Evolutionary conservation across 768 basidiomycete genomes (phyloP), one percentile per base, ranked within the genome.

Genomic region (Kwoniella europaea): DNA sequence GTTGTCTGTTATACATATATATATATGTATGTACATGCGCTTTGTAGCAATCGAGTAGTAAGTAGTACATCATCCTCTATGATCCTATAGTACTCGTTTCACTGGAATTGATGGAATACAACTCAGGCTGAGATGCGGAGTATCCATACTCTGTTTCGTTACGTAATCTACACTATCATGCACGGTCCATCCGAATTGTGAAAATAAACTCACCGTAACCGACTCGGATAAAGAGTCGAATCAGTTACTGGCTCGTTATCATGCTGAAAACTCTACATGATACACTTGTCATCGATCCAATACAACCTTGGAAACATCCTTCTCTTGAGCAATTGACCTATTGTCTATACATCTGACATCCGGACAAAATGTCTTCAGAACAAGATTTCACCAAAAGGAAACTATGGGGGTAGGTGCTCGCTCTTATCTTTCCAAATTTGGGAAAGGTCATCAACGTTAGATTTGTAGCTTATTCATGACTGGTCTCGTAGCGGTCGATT

Each of bases 401-500:
- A 66, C 62, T 79, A 65, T 79, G 78, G 78, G 78, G 78, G 78
- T 77, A 63, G 67, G 78, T 65, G 16, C 35, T 15, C 53, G n/a
- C 57, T 24, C 7, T 46, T 18, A 46, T 24, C 22, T 18, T 63
- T 29, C 24, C 22, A 2, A 22, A n/a, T 15, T 16, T 20, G 24
- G 13, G 13, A 35, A 35, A 7, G 6, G 35, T 35, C 35, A 9
- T 35, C 35, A 4, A 35, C 35, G 35, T 35, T 35, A 35, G 29
- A 4, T 20, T 3, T 50, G 24, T 16, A 65, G 55, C 57, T 67
- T 46, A 71, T 50, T 50, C n/a, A 13, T 46, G 29, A n/a, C 1
- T 20, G 53, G n/a, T 3, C 46, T 43, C 5, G 20, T 42, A 74
- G 92, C 13, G 92, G 92, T 15, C 86, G 93, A 43, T 95, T 95